Conservation (phyloP, 306 rosid genomes). For the Cicer judaicum region DNA sequence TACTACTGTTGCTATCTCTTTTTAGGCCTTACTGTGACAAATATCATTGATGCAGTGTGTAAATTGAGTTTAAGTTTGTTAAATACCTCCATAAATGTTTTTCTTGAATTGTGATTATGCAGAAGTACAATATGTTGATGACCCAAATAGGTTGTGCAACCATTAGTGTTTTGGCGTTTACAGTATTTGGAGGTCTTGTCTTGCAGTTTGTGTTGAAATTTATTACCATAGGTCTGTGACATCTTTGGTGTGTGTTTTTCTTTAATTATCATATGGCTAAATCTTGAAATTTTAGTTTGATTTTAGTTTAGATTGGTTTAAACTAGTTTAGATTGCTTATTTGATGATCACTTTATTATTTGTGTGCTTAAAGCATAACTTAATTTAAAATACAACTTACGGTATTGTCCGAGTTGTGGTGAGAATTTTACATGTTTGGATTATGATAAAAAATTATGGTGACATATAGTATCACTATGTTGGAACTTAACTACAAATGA, state of each 20-base stretch:
- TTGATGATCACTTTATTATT: too few relatives aligned
- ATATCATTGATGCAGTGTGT: background rate
- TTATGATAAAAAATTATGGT: too few relatives aligned
- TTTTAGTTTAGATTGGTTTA: too few relatives aligned
- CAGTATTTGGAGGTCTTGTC: conserved; percentile 75
- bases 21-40: conserved; percentile 40
- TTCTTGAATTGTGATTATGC: conserved; percentile 37
- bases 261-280: too few relatives aligned
- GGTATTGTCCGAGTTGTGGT: background rate
- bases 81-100: too few relatives aligned
- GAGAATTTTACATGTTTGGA: background rate
- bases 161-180: conserved; percentile 74
- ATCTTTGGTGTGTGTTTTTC: too few relatives aligned
- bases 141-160: conserved; percentile 95
- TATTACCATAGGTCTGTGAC: too few relatives aligned
- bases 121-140: conserved; percentile 86
- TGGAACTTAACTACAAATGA: conserved; percentile 27
- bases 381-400: too few relatives aligned
- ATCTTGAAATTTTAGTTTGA: too few relatives aligned
- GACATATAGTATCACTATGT: background rate
- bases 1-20: too few relatives aligned
- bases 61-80: background rate
- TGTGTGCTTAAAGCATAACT: too few relatives aligned
- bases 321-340: too few relatives aligned
- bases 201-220: conserved; percentile 51